phyloP scores from a whole-genome alignment of 768 basidiomycete species.

The Leucosporidium creatinivorum region DNA sequence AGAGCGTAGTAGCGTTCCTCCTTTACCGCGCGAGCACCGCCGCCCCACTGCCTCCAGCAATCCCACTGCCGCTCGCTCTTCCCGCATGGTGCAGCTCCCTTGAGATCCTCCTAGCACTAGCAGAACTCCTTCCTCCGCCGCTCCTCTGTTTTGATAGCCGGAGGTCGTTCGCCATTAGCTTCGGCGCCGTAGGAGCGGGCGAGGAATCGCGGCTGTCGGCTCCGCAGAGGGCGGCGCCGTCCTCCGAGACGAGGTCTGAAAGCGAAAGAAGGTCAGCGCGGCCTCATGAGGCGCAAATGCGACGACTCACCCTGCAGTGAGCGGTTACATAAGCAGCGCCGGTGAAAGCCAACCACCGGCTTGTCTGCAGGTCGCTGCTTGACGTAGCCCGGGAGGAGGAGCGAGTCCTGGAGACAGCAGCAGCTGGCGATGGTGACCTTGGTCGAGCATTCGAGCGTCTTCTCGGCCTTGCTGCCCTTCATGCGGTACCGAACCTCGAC shows the following conservation, averaged over 20 bases:
- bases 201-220: background rate
- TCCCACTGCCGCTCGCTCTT: no score
- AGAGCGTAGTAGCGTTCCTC: no score
- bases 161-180: background rate
- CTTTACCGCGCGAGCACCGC: no score
- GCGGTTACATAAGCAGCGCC: conserved; percentile 26
- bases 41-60: no score
- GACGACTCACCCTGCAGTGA: background rate
- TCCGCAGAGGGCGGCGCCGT: conserved; percentile 17
- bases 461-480: conserved; percentile 22
- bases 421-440: conserved; percentile 27
- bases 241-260: conserved; percentile 10
- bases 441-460: conserved; percentile 18
- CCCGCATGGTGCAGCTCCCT: background rate
- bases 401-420: conserved; percentile 21
- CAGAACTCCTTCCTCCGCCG: background rate
- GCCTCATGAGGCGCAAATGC: no score
- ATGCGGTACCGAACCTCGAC: conserved; percentile 19
- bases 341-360: conserved; percentile 20
- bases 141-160: background rate
- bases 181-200: background rate
- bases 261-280: background rate
- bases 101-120: background rate
- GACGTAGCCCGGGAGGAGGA: conserved; percentile 23
- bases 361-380: background rate